phyloP scores from a whole-genome alignment of 2,329 filamentous ascomycete genomes.

The Diplodia scrobiculata region DNA sequence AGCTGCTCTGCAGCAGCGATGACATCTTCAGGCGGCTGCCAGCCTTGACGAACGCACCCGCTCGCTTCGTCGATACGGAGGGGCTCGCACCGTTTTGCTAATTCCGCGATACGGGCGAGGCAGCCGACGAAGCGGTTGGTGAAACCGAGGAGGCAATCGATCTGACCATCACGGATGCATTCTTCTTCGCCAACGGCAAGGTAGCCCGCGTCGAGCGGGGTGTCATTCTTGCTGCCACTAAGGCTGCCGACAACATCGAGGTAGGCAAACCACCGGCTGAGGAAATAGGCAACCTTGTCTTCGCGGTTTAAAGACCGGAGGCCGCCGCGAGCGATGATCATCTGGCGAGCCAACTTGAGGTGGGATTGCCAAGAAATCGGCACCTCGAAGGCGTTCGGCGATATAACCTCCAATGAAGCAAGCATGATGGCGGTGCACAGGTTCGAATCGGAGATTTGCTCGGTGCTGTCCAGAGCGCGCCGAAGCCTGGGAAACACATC shows the following conservation, averaged over 20 bases:
- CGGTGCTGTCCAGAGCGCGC: conserved; percentile 63
- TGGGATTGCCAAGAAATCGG: conserved; percentile 79
- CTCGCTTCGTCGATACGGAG: conserved; percentile 58
- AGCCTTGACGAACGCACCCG: conserved; percentile 56
- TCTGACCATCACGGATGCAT: conserved; percentile 57
- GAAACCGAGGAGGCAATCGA: conserved; percentile 81
- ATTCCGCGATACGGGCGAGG: conserved; percentile 69
- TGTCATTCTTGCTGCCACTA: conserved; percentile 56
- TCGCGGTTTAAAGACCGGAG: conserved; percentile 54
- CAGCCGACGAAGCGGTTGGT: conserved; percentile 70
- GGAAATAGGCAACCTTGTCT: conserved; percentile 68
- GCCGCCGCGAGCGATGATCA: conserved; percentile 69
- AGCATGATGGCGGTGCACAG: conserved; percentile 84
- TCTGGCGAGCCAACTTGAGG: conserved; percentile 71
- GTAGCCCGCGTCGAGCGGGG: conserved; percentile 48
- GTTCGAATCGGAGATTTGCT: conserved; percentile 70
- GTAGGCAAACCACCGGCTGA: conserved; percentile 82
- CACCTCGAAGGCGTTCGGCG: conserved; percentile 78
- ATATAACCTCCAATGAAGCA: conserved; percentile 79
- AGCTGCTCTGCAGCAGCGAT: conserved; percentile 61
- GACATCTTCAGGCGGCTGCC: conserved; percentile 61
- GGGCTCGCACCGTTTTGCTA: conserved; percentile 68
- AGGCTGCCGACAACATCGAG: conserved; percentile 77
- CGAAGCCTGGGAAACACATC: conserved; percentile 75
- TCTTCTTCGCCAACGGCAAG: conserved; percentile 47